These are phyloP conservation scores for Pseudopithomyces maydicus DNA, from an alignment of 2,329 filamentous ascomycete genomes.

Conservation along the genomic window DNA sequence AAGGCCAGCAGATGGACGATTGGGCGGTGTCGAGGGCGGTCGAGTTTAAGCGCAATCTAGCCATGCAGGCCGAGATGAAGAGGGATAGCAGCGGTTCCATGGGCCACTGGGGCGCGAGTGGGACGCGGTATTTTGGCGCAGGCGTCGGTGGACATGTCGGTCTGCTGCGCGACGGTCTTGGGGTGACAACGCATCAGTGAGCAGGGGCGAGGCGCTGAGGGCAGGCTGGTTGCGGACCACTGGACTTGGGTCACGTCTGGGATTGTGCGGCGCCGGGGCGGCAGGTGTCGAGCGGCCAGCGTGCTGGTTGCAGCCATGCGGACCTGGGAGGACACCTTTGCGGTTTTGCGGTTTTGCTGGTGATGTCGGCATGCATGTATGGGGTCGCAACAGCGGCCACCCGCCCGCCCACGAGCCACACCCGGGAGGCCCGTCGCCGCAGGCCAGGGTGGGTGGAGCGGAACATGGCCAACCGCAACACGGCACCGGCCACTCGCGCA, in stretches of 20 bases:
- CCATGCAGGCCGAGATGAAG: slow-evolving; percentile 33
- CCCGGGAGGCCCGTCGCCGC: slow-evolving; percentile 17
- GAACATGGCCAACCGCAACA: slow-evolving; percentile 12
- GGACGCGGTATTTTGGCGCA: slow-evolving; percentile 35
- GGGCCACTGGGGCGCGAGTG: slow-evolving; percentile 18
- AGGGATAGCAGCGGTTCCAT: slow-evolving; percentile 33
- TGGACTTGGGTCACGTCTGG: slow-evolving; percentile 26
- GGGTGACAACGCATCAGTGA: slow-evolving; percentile 38
- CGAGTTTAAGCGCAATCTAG: slow-evolving; percentile 26
- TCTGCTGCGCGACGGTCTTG: slow-evolving; percentile 30
- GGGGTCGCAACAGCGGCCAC: slow-evolving; percentile 29
- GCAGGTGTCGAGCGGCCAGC: neutral
- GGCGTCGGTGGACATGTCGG: slow-evolving; percentile 14
- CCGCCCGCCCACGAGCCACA: slow-evolving; percentile 13
- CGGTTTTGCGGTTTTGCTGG: slow-evolving; percentile 1
- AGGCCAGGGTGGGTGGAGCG: slow-evolving; percentile 12
- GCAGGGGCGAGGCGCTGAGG: slow-evolving; percentile 11
- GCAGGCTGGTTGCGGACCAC: slow-evolving; percentile 18
- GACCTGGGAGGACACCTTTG: neutral
- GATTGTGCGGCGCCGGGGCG: slow-evolving; percentile 20
- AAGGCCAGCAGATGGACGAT: slow-evolving; percentile 25
- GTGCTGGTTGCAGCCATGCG: neutral
- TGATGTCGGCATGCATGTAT: neutral
- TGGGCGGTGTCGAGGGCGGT: slow-evolving; percentile 18
- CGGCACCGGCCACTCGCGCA: neutral